phyloP scores from a whole-genome alignment of 1,139 yeast species.

The Candida tropicalis region DNA sequence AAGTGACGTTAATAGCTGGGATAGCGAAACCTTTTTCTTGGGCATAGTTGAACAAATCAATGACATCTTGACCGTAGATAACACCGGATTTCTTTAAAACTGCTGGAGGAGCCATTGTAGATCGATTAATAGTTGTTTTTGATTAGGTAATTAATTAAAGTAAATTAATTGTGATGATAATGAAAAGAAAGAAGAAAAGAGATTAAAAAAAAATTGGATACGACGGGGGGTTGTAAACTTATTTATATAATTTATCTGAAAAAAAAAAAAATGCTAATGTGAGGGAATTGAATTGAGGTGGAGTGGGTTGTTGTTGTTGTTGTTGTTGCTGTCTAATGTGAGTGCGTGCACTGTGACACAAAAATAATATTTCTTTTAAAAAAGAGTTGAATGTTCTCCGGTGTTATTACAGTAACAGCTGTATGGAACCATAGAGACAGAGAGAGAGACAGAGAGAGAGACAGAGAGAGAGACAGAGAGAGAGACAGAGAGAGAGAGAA shows the following conservation, averaged over 20 bases:
- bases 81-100: constrained; percentile 94
- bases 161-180: constrained; percentile 5
- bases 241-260: neutral
- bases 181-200: constrained; percentile 4
- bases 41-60: constrained; percentile 88
- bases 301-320: too few relatives aligned
- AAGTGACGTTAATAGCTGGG: constrained; percentile 97
- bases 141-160: neutral
- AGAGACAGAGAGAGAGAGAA: too few relatives aligned
- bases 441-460: too few relatives aligned
- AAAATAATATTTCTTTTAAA: too few relatives aligned
- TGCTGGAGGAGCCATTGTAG: constrained; percentile 49
- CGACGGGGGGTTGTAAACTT: neutral
- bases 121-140: constrained; percentile 5
- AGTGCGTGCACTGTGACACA: too few relatives aligned
- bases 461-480: too few relatives aligned
- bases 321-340: too few relatives aligned
- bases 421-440: too few relatives aligned
- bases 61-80: constrained; percentile 98
- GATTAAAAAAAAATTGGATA: neutral
- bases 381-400: too few relatives aligned
- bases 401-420: too few relatives aligned
- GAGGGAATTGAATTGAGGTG: too few relatives aligned
- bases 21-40: constrained; percentile 93
- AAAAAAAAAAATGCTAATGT: constrained; percentile 2